phyloP scores from a whole-genome alignment of 1,284 basidiomycete genomes.

The Rhodotorula sp. region DNA sequence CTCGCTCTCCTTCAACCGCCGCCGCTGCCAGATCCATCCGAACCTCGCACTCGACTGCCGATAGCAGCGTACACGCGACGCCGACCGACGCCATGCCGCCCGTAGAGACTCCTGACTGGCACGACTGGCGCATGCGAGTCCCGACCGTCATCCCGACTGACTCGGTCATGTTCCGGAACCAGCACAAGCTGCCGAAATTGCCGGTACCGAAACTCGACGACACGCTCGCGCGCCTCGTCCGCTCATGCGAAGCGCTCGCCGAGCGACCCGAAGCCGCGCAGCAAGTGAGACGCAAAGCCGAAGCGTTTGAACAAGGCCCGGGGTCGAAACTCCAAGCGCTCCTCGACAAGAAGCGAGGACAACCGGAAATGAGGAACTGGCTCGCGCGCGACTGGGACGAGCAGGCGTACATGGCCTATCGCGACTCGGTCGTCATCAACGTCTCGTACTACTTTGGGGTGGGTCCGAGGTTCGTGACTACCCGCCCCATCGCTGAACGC shows the following conservation, averaged over 20 bases:
- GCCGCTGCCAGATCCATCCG: too few species aligned
- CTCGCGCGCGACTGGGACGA: conserved; percentile 45
- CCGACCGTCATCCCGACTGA: conserved; percentile 24
- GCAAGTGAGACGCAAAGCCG: conserved; percentile 20
- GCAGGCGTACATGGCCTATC: conserved; percentile 44
- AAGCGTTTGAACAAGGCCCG: conserved; percentile 30
- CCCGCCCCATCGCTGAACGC: too few species aligned
- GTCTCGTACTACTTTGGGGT: conserved; percentile 40
- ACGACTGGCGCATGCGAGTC: conserved; percentile 37
- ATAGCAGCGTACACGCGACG: neutral
- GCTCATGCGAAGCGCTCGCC: conserved; percentile 32
- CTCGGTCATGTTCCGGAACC: conserved; percentile 34
- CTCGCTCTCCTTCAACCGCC: too few species aligned
- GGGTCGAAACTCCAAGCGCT: conserved; percentile 33
- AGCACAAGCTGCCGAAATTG: conserved; percentile 35
- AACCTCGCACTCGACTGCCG: too few species aligned
- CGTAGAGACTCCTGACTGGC: neutral
- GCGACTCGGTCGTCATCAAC: conserved; percentile 43
- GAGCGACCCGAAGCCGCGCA: conserved; percentile 22
- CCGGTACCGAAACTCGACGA: conserved; percentile 38
- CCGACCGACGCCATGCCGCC: conserved; percentile 4
- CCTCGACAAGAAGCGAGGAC: conserved; percentile 32
- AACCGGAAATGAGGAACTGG: conserved; percentile 40
- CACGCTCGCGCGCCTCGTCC: conserved; percentile 35
- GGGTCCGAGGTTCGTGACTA: neutral